Evolutionary conservation across 2,329 filamentous ascomycete species (phyloP).

Genomic region (Nigrospora sphaerica): DNA sequence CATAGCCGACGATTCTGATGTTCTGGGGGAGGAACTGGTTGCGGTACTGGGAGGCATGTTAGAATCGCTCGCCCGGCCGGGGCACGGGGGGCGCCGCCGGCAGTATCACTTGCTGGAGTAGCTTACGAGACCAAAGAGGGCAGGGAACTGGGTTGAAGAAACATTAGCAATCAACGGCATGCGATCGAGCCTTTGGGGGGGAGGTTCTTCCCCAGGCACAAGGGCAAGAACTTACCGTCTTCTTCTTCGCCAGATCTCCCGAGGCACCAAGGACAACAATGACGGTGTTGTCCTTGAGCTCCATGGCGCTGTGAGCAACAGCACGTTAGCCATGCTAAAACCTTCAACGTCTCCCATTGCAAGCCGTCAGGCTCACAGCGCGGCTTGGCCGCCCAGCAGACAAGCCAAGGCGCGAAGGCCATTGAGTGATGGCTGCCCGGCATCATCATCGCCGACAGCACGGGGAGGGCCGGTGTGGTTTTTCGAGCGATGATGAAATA

Average conservation of each 20-base stretch:
- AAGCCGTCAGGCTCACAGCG: too few relatives aligned
- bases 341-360: too few relatives aligned
- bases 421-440: too few relatives aligned
- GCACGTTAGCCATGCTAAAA: not conserved
- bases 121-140: conserved; percentile 93
- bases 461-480: too few relatives aligned
- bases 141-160: conserved; percentile 64
- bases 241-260: conserved; percentile 98
- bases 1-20: conserved; percentile 97
- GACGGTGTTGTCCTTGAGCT: conserved; percentile 97
- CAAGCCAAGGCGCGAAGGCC: too few relatives aligned
- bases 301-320: conserved; percentile 56
- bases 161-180: conserved; percentile 18
- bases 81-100: not conserved
- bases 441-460: too few relatives aligned
- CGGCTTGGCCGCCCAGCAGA: too few relatives aligned
- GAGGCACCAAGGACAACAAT: conserved; percentile 96
- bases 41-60: conserved; percentile 60
- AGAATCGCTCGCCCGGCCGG: conserved; percentile 6
- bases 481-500: conserved; percentile 14
- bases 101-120: not conserved
- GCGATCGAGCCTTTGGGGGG: too few relatives aligned
- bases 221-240: conserved; percentile 63
- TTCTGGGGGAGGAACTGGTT: conserved; percentile 98
- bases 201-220: not conserved